A percentile compares a stretch with the other conserved stretches of the same genome.
Conservation (phyloP, 2,329 filamentous ascomycete species). For the Trichoderma guizhouense region DNA sequence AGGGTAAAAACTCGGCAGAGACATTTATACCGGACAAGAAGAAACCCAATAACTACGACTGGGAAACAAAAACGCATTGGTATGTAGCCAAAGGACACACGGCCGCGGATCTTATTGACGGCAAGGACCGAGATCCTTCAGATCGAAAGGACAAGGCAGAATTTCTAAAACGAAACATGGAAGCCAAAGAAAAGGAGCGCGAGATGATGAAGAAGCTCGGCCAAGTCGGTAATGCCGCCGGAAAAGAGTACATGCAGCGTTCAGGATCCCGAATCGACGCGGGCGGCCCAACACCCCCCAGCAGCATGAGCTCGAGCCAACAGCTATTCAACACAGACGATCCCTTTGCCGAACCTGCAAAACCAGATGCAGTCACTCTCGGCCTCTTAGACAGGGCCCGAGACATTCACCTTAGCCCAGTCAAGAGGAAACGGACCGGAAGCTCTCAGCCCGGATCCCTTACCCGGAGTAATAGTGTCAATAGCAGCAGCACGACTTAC, state of each 20-base stretch:
- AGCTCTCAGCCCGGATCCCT: constrained; percentile 39
- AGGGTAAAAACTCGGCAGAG: constrained; percentile 26
- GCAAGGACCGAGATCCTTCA: constrained; percentile 54
- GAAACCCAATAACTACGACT: constrained; percentile 49
- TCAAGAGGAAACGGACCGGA: constrained; percentile 59
- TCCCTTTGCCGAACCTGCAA: constrained; percentile 29
- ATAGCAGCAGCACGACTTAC: constrained; percentile 7
- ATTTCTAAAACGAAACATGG: constrained; percentile 60
- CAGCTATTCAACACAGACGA: constrained; percentile 15
- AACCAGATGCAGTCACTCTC: constrained; percentile 41
- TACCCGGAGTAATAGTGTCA: constrained; percentile 24
- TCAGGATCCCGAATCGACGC: constrained; percentile 24
- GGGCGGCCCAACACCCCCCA: not conserved
- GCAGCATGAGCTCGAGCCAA: constrained; percentile 18
- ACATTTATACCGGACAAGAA: constrained; percentile 20
- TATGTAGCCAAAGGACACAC: constrained; percentile 51
- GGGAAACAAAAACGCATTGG: constrained; percentile 54
- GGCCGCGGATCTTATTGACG: constrained; percentile 63
- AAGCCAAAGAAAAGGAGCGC: constrained; percentile 67
- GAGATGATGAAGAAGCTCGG: constrained; percentile 68
- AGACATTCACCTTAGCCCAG: constrained; percentile 54
- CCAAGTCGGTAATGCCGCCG: constrained; percentile 61
- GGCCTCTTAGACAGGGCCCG: constrained; percentile 36
- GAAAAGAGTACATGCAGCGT: constrained; percentile 65
- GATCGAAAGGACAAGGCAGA: constrained; percentile 63